These are phyloP conservation scores for Coriaria nepalensis DNA, from an alignment of 306 rosid species.

Conservation along the genomic window DNA sequence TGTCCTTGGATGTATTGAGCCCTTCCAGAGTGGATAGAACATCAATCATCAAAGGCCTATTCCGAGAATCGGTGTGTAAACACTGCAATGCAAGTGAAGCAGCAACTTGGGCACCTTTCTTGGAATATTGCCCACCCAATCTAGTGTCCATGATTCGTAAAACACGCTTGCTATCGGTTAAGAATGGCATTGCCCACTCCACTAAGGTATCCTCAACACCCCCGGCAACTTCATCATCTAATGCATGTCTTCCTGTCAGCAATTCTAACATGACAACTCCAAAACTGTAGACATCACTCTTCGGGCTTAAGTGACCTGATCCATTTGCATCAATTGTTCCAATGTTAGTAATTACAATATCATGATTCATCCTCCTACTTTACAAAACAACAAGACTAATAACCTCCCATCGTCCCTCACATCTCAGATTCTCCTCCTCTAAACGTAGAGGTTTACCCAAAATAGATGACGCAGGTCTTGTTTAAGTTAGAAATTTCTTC, in stretches of 20 bases:
- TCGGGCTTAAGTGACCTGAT: slow-evolving; percentile 79
- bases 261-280: slow-evolving; percentile 74
- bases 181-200: slow-evolving; percentile 71
- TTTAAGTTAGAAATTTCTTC: no score
- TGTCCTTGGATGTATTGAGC: slow-evolving; percentile 32
- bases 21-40: slow-evolving; percentile 45
- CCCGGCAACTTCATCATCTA: slow-evolving; percentile 34
- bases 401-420: no score
- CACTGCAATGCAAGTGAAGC: slow-evolving; percentile 60
- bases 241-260: slow-evolving; percentile 56
- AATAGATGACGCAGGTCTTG: no score
- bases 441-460: no score
- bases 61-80: slow-evolving; percentile 45
- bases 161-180: slow-evolving; percentile 46
- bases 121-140: slow-evolving; percentile 80
- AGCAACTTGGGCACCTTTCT: slow-evolving; percentile 69
- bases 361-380: no score
- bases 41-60: slow-evolving; percentile 60
- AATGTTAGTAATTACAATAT: not conserved
- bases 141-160: slow-evolving; percentile 71
- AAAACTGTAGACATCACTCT: slow-evolving; percentile 85
- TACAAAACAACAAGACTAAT: no score
- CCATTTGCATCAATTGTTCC: slow-evolving; percentile 6
- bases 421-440: no score
- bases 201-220: slow-evolving; percentile 55